Evolutionary conservation across 208 protist genomes (phyloP), one percentile per base, ranked within the genome.

Genomic region (Trypanosoma conorhini): DNA sequence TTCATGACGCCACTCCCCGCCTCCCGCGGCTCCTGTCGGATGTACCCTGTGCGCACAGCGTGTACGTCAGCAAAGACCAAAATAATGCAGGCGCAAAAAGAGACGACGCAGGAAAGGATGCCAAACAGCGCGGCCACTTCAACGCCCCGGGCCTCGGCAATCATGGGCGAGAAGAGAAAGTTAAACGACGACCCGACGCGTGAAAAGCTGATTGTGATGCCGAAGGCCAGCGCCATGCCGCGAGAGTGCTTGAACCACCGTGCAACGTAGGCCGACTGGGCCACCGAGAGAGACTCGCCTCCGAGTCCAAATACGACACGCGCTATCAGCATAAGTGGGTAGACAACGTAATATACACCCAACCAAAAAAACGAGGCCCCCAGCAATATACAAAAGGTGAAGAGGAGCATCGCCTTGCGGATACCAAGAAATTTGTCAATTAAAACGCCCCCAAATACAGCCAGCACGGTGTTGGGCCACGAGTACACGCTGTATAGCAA

Each of bases 401-500:
- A 98, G 38, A 98, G 77, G 9, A 97, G 64, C 76, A 93, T 87
- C 21, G 87, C 81, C 17, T 63, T 70, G 9, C 88, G 90, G 22
- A 97, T 73, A 2, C 93, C 92, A 5, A 96, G 74, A 54, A 83
- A 88, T 52, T 91, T 87, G 77, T 98, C 92, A 59, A 98, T 97
- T 21, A 98, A 70, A 28, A 96, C 79, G 38, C 91, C 95, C 10
- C 92, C 91, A 28, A 96, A 77, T 24, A 96, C 79, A 5, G 87
- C 79, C 22, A 97, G 86, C 3, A 94, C 77, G 3, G 90, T 98
- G 76, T 97, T 98, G 1, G 91, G 95, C 83, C 90, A 97, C 56
- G 91, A 95, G 72, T 97, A 98, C 33, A 97, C 90, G 52, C 92
- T 95, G 72, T 97, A 98, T 9, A 97, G 73, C 61, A 87, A 74